Evolutionary conservation across 23 red algal genomes (phyloP), one percentile per base, ranked within the genome.

Genomic region (Gracilariopsis chorda): DNA sequence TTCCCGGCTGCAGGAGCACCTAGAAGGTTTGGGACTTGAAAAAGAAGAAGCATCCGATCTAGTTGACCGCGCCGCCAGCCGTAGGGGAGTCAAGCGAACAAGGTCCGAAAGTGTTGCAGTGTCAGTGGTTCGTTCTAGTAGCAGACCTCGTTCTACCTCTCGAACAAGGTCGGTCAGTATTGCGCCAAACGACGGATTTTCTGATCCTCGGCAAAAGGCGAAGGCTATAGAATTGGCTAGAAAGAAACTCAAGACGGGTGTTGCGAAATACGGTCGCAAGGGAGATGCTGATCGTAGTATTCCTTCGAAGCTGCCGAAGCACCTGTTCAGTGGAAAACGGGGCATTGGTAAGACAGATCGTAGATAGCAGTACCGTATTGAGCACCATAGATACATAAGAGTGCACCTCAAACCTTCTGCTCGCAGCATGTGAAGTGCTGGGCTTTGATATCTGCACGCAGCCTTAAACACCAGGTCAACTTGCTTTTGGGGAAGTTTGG

Each of bases 261-360:
- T 95, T 14, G 71, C 71, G 20, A 68, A 87, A 34, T 78, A 90
- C 23, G 72, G 71, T 16, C 80, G 87, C 11, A 90, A 98, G 86
- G 96, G 96, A 62, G 92, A 90, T 51, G 92, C 75, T 40, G 96
- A 98, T 53, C 87, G 96, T 45, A 77, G 57, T 49, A 95, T 98
- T 80, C 83, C 62, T 32, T 76, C 67, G 43, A 71, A 84, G 51
- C 77, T 93, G 33, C 96, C 96, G 9, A 92, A 90, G 70, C 96
- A 98, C 75, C 69, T 98, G 59, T 88, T 90, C 76, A 74, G 64
- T 33, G 96, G 96, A 51, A 98, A 98, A 62, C 84, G 85, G 23
- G 92, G 92, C n/a, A 88, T 90, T 39, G 92, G 92, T 27, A 91
- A 91, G 57, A 95, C 70, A 5, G 74, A 90, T 46, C 75, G 92